Base-by-base conservation (phyloP, 1,284 basidiomycete species). In the Ustilago esculenta region DNA sequence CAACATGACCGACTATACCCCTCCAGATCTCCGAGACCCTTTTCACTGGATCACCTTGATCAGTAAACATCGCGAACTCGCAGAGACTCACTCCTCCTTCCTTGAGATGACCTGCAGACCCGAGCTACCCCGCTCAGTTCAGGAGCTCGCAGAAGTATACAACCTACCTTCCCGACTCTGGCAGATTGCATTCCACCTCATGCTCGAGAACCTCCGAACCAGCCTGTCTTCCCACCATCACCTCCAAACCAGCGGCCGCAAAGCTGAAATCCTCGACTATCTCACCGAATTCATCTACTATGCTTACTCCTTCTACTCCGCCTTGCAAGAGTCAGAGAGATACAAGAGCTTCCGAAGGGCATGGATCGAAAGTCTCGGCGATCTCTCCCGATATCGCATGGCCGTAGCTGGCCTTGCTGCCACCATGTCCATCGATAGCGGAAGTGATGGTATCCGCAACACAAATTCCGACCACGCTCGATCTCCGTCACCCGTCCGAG, bases 361-460 rank as follows among this genome's bases (percentile, higher is more conserved):
- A 1, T 98, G 95, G 94, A 88, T 98, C 48, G 94, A 99, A 82
- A 92, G 94, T 5, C 88, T 98, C 12, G 95, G 95, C 21, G 94
- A 98, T 83, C 86, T 99, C 29, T 94, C 95, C 0, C 86, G 94
- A 24, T 98, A 96, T 81, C 87, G 92, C 44, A 95, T 98, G 92
- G 90, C 90, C 3, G 91, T 96, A n/a, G 91, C 86, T 9, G 83
- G 80, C 41, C 75, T 83, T 51, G 74, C 84, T 21, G 74, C 79
- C 30, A 40, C 54, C 56, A 49, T 67, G 57, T 47, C 48, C 12
- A 40, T 63, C 43, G 70, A 79, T 10, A 39, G 44, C 10, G 63
- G 87, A 27, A 86, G 89, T 10, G 55, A 49, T 2, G 46, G 54
- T 34, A 58, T 63, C n/a, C 54, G 63, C 17, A 63, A 63, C 57